These are phyloP conservation scores for Aspergillus pseudoglaucus DNA, from an alignment of 2,329 filamentous ascomycete species.

Conservation along the genomic window DNA sequence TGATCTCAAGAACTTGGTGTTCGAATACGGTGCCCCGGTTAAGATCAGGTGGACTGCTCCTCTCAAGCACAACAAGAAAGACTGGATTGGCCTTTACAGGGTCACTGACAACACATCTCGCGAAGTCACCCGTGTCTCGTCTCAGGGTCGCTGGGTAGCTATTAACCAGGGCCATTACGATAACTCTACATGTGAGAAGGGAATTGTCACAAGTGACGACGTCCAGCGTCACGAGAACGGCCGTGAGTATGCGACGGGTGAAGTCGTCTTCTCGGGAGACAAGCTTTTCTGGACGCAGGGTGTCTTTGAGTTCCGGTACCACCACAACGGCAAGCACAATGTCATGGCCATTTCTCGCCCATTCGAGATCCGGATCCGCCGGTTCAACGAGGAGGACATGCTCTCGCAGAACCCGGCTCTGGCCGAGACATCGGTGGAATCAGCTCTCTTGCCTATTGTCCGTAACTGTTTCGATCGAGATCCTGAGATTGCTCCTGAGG, in stretches of 20 bases:
- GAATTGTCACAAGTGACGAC: slow-evolving; percentile 66
- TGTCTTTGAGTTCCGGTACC: slow-evolving; percentile 94
- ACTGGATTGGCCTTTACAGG: slow-evolving; percentile 96
- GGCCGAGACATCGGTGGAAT: slow-evolving; percentile 65
- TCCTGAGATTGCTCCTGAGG: slow-evolving; percentile 79
- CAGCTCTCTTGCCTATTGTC: slow-evolving; percentile 71
- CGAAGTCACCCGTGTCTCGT: slow-evolving; percentile 75
- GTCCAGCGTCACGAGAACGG: slow-evolving; percentile 44
- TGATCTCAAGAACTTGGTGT: slow-evolving; percentile 65
- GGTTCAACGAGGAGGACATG: slow-evolving; percentile 73
- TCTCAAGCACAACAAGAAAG: slow-evolving; percentile 75
- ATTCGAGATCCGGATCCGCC: slow-evolving; percentile 79
- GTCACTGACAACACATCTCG: slow-evolving; percentile 88
- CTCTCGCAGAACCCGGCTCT: slow-evolving; percentile 54
- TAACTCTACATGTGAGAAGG: slow-evolving; percentile 64
- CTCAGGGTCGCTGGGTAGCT: slow-evolving; percentile 82
- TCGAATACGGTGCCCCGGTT: slow-evolving; percentile 87
- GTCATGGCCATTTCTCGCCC: slow-evolving; percentile 92
- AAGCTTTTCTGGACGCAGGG: slow-evolving; percentile 97
- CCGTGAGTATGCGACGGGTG: slow-evolving; percentile 63
- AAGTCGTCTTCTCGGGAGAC: slow-evolving; percentile 82
- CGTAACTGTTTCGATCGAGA: slow-evolving; percentile 90
- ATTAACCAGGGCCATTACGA: slow-evolving; percentile 73
- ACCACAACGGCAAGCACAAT: slow-evolving; percentile 85
- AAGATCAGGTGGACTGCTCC: slow-evolving; percentile 87